These are phyloP conservation scores for Infundibulicybe gibba DNA, from an alignment of 768 basidiomycete genomes.

Conservation along the genomic window DNA sequence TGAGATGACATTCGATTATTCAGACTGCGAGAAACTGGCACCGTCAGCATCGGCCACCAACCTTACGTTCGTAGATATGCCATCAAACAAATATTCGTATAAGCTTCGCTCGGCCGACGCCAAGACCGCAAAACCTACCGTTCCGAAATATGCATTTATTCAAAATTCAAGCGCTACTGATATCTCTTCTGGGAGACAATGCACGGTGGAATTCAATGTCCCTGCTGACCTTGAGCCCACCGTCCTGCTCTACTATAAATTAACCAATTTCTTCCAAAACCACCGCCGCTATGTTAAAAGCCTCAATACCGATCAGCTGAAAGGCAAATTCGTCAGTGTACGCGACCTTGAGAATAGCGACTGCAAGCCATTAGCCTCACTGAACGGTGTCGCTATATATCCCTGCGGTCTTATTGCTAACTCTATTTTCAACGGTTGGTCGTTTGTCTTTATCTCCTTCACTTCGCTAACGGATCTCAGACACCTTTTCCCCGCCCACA, in stretches of 20 bases:
- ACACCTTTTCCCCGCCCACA: slow-evolving; percentile 70
- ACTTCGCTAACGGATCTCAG: slow-evolving; percentile 32
- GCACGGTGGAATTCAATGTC: slow-evolving; percentile 78
- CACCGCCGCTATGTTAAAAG: slow-evolving; percentile 97
- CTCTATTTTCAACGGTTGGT: slow-evolving; percentile 89
- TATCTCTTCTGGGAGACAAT: slow-evolving; percentile 47
- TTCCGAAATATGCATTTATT: slow-evolving; percentile 78
- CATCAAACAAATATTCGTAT: slow-evolving; percentile 66
- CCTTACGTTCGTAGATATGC: slow-evolving; percentile 47
- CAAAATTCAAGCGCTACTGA: slow-evolving; percentile 44
- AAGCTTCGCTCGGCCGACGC: slow-evolving; percentile 52
- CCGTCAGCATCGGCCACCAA: slow-evolving; percentile 33
- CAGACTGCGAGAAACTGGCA: slow-evolving; percentile 74
- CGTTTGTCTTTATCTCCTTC: not conserved
- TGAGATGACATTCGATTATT: slow-evolving; percentile 95
- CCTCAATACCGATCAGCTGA: slow-evolving; percentile 78
- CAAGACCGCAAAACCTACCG: slow-evolving; percentile 46
- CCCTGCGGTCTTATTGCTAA: slow-evolving; percentile 98
- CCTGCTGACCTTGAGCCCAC: slow-evolving; percentile 70
- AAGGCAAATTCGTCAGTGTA: slow-evolving; percentile 57
- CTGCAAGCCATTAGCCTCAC: slow-evolving; percentile 83
- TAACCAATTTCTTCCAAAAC: slow-evolving; percentile 97
- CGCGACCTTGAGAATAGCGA: slow-evolving; percentile 60
- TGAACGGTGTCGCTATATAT: slow-evolving; percentile 63
- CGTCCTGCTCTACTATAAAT: slow-evolving; percentile 94